These are phyloP conservation scores for Tilletia indica DNA, from an alignment of 1,284 basidiomycete genomes.

Conservation along the genomic window DNA sequence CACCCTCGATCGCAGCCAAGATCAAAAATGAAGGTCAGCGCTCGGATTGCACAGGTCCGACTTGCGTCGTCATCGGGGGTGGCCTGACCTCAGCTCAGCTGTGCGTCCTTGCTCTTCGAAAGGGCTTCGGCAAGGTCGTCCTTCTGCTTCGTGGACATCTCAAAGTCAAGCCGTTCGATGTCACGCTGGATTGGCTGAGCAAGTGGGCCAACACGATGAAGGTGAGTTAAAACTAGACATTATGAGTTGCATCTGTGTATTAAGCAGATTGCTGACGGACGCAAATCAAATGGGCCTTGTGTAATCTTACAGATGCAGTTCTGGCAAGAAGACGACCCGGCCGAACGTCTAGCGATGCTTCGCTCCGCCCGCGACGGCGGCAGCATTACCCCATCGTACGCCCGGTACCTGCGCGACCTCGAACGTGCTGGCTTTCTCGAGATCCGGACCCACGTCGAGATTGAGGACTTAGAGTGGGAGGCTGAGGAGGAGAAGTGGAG, in stretches of 20 bases:
- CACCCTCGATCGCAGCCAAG: conserved; percentile 8
- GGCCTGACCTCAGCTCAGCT: conserved; percentile 57
- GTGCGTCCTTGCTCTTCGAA: conserved; percentile 47
- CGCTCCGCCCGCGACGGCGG: conserved; percentile 50
- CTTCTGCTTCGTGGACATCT: conserved; percentile 51
- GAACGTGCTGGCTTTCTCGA: conserved; percentile 39
- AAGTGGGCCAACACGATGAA: conserved; percentile 14
- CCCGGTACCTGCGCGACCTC: conserved; percentile 36
- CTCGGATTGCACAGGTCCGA: not conserved
- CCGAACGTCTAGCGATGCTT: conserved; percentile 39
- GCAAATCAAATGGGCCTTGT: too few relatives aligned
- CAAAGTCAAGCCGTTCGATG: conserved; percentile 54
- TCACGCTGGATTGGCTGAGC: conserved; percentile 32
- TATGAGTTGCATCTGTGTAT: too few relatives aligned
- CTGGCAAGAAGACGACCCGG: conserved; percentile 46
- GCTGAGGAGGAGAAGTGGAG: not conserved
- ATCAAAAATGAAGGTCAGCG: conserved; percentile 15
- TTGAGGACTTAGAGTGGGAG: conserved; percentile 26
- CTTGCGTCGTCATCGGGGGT: conserved; percentile 54
- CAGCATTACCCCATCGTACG: conserved; percentile 52
- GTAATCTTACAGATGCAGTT: conserved; percentile 45
- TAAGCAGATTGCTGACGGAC: too few relatives aligned
- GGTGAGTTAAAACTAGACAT: not conserved
- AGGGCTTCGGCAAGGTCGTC: conserved; percentile 45
- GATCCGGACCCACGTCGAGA: conserved; percentile 39